Percentiles rank a stretch among this genome's conserved stretches.
phyloP scores from a whole-genome alignment of 75 land plant genomes.

The Pinus albicaulis region DNA sequence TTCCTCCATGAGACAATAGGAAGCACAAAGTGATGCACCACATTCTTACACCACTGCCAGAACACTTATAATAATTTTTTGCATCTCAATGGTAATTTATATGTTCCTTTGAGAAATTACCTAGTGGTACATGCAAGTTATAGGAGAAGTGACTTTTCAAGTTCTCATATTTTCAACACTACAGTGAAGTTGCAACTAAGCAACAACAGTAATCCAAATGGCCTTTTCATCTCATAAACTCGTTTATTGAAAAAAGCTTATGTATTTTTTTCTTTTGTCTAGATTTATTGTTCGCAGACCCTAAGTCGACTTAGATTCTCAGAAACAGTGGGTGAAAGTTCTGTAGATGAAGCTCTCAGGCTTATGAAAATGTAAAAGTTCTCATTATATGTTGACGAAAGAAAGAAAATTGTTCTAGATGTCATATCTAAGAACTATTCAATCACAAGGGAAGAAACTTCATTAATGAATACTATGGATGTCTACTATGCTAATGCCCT shows the following conservation, averaged over 20 bases:
- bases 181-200: no score
- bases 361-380: constrained; percentile 98
- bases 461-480: no score
- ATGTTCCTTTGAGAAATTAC: neutral
- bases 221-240: neutral
- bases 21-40: constrained; percentile 87
- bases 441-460: no score
- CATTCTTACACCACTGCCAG: constrained; percentile 97
- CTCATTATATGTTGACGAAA: constrained; percentile 90
- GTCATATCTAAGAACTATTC: constrained; percentile 92
- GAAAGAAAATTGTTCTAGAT: constrained; percentile 83
- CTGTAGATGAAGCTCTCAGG: constrained; percentile 92
- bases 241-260: neutral
- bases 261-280: neutral
- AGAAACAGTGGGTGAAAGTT: constrained; percentile 86
- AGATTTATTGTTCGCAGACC: constrained; percentile 36
- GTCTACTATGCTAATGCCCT: no score
- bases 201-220: neutral
- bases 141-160: no score
- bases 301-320: constrained; percentile 88
- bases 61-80: constrained; percentile 90
- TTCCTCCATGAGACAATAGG: constrained; percentile 85
- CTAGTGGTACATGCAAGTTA: no score
- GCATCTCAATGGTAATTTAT: constrained; percentile 81
- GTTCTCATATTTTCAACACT: no score